phyloP scores from a whole-genome alignment of 768 basidiomycete species.

The Tricholoma sp. region DNA sequence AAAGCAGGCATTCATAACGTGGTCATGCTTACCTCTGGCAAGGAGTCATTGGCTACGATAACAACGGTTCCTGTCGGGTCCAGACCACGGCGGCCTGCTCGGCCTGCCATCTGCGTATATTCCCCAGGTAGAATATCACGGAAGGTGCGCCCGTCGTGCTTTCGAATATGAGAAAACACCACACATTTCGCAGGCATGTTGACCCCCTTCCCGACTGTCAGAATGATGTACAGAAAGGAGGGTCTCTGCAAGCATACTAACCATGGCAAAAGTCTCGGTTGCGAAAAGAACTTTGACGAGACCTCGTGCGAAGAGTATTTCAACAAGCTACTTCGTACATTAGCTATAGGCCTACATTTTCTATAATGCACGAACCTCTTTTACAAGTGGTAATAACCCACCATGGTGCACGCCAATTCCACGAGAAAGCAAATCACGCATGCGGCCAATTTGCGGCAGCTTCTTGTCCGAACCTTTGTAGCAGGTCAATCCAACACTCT shows the following conservation, averaged over 20 bases:
- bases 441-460: conserved; percentile 87
- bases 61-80: conserved; percentile 96
- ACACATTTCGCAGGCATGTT: conserved; percentile 99
- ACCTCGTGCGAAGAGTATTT: conserved; percentile 92
- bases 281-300: conserved; percentile 96
- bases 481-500: conserved; percentile 5
- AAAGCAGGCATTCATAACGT: background rate
- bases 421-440: conserved; percentile 83
- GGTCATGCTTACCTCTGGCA: conserved; percentile 69
- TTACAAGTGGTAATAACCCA: conserved; percentile 92
- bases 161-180: conserved; percentile 91
- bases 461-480: conserved; percentile 80
- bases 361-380: conserved; percentile 59
- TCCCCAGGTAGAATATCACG: conserved; percentile 87
- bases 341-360: conserved; percentile 3
- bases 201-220: conserved; percentile 63
- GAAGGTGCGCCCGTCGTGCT: conserved; percentile 93
- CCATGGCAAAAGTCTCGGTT: conserved; percentile 99
- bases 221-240: background rate
- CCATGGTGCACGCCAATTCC: conserved; percentile 99
- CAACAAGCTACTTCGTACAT: conserved; percentile 65
- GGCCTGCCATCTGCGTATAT: conserved; percentile 99
- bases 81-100: conserved; percentile 92
- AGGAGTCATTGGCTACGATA: conserved; percentile 74
- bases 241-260: conserved; percentile 26